Evolutionary conservation across 768 basidiomycete genomes (phyloP).

Genomic region (Galerina sulciceps): DNA sequence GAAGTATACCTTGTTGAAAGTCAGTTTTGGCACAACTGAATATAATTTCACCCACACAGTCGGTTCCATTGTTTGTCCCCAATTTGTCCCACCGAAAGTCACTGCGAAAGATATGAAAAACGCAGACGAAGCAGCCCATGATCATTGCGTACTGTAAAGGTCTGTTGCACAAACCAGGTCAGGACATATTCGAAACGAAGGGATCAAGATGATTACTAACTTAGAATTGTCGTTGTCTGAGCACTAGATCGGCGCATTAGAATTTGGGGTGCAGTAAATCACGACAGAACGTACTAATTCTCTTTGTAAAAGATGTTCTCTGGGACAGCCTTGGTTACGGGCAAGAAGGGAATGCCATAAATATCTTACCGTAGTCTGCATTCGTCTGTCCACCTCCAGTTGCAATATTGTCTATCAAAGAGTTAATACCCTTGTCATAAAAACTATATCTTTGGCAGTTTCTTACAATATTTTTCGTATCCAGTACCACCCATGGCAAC

Average conservation of each 20-base stretch:
- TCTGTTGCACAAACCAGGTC: conserved; percentile 27
- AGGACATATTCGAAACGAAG: conserved; percentile 17
- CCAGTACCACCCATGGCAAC: conserved; percentile 49
- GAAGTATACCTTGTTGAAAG: conserved; percentile 41
- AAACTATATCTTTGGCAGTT: too few relatives aligned
- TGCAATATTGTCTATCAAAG: conserved; percentile 23
- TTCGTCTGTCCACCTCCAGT: conserved; percentile 39
- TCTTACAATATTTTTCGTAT: conserved; percentile 50
- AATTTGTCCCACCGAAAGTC: conserved; percentile 68
- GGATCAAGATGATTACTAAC: conserved; percentile 29
- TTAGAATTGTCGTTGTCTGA: conserved; percentile 54
- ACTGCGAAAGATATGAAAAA: conserved; percentile 31
- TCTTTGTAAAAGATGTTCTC: conserved; percentile 60
- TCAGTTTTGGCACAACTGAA: not conserved
- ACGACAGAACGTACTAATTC: conserved; percentile 40
- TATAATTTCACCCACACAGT: conserved; percentile 39
- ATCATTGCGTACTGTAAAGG: conserved; percentile 46
- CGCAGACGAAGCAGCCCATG: not conserved
- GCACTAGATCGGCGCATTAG: conserved; percentile 26
- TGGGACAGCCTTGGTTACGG: conserved; percentile 18
- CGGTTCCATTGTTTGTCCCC: conserved; percentile 61
- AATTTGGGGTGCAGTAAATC: not conserved
- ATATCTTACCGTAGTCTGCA: conserved; percentile 42
- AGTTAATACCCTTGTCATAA: too few relatives aligned
- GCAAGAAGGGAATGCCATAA: not conserved